Conservation (phyloP, 1,139 yeast genomes). For the Eremothecium coryli region DNA sequence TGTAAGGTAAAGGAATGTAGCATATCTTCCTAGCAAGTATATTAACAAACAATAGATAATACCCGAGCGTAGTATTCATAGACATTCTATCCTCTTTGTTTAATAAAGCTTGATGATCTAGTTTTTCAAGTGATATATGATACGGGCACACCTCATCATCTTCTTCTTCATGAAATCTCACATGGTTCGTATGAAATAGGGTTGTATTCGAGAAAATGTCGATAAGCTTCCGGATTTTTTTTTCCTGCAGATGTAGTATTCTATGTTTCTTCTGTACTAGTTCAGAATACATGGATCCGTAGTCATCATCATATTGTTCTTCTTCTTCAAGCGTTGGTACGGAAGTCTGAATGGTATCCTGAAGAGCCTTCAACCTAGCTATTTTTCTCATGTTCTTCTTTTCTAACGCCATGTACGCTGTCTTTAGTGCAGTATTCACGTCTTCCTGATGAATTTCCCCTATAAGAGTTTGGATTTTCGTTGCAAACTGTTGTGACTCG, state of each 20-base stretch:
- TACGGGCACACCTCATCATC: slow-evolving; percentile 5
- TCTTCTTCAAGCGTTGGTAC: slow-evolving; percentile 1
- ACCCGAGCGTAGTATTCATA: slow-evolving; percentile 23
- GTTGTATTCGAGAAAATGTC: slow-evolving; percentile 12
- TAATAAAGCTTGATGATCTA: slow-evolving; percentile 4
- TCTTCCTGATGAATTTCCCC: background rate
- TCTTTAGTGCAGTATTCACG: background rate
- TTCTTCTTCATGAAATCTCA: background rate
- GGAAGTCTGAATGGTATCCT: background rate
- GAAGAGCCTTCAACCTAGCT: slow-evolving; percentile 3
- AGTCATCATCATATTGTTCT: slow-evolving; percentile 16
- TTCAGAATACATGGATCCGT: slow-evolving; percentile 22
- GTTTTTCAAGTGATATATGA: slow-evolving; percentile 5
- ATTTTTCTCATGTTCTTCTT: slow-evolving; percentile 9
- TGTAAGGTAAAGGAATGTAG: slow-evolving; percentile 21
- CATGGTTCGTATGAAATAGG: slow-evolving; percentile 5
- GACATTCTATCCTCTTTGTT: slow-evolving; percentile 1
- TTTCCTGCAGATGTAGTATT: slow-evolving; percentile 14
- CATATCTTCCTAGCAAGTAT: slow-evolving; percentile 18
- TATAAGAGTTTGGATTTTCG: slow-evolving; percentile 6
- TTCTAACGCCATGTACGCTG: slow-evolving; percentile 2
- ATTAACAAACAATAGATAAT: slow-evolving; percentile 21
- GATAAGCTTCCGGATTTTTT: slow-evolving; percentile 17
- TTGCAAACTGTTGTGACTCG: slow-evolving; percentile 16
- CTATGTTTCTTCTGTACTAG: slow-evolving; percentile 17